phyloP scores from a whole-genome alignment of 495 filamentous ascomycete genomes.

The Daldinia concentrica region DNA sequence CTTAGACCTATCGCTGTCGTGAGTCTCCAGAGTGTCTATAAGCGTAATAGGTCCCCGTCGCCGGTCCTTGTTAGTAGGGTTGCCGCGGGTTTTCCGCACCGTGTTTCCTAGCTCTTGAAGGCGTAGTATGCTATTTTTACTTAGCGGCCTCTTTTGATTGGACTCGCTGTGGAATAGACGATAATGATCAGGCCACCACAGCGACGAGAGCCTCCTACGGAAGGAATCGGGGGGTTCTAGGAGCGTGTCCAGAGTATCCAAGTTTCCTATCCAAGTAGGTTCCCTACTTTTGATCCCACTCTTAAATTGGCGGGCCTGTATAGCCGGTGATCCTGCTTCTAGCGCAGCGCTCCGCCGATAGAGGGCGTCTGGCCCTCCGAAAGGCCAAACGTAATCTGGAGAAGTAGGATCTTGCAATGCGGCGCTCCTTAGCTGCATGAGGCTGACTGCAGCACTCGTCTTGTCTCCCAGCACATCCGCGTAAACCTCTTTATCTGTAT shows the following conservation, averaged over 20 bases:
- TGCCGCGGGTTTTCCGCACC: conserved; percentile 27
- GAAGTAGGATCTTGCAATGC: conserved; percentile 5
- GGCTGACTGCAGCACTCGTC: conserved; percentile 13
- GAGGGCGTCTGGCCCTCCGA: conserved; percentile 2
- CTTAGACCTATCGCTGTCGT: conserved; percentile 22
- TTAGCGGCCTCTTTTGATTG: neutral
- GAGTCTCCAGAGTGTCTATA: neutral
- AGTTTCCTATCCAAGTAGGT: neutral
- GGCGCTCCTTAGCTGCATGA: conserved; percentile 21
- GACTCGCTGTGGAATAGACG: neutral
- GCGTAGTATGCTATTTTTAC: conserved; percentile 24
- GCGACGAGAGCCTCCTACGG: conserved; percentile 9
- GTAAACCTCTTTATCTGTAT: neutral
- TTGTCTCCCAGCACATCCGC: neutral
- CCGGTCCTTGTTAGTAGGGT: conserved; percentile 1
- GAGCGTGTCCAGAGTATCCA: neutral
- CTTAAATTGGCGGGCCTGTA: conserved; percentile 1
- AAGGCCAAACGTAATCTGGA: conserved; percentile 32
- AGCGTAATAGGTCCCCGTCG: neutral
- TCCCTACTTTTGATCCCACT: neutral
- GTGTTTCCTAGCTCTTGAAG: conserved; percentile 36
- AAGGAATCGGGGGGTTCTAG: neutral
- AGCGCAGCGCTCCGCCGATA: conserved; percentile 5
- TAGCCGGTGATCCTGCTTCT: neutral
- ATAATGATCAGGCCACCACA: neutral